Evolutionary conservation across 208 protist species (phyloP).

Genomic region (Acanthamoeba sp.): DNA sequence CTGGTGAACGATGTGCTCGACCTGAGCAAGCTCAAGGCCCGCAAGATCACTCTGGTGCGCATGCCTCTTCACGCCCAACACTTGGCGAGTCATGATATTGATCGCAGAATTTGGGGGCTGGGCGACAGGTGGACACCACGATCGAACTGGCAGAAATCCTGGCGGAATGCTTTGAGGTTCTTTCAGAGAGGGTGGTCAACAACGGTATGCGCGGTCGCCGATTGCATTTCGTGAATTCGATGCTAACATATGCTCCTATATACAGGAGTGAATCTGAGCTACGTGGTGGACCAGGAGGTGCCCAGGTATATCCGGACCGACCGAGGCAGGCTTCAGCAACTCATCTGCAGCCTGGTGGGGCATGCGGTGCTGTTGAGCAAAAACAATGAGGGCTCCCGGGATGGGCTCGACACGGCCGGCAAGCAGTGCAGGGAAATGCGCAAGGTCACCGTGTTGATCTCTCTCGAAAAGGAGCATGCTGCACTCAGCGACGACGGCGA

Average conservation of each 20-base stretch:
- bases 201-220: too few species aligned
- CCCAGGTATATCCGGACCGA: neutral
- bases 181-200: neutral
- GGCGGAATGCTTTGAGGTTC: neutral
- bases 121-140: neutral
- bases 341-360: neutral
- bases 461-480: neutral
- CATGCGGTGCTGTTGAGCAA: neutral
- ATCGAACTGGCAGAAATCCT: neutral
- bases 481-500: neutral
- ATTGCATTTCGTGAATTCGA: too few species aligned
- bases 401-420: neutral
- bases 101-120: too few species aligned
- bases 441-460: neutral
- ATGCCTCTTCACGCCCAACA: neutral
- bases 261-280: neutral
- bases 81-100: too few species aligned
- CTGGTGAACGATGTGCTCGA: slow-evolving; percentile 69
- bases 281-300: neutral
- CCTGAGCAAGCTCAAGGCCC: slow-evolving; percentile 57
- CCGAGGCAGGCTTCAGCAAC: neutral
- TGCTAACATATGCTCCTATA: too few species aligned
- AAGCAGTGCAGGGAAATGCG: too few species aligned
- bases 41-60: slow-evolving; percentile 30
- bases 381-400: neutral